Base-by-base conservation (phyloP, 208 protist genomes). In the Lotmaria passim region DNA sequence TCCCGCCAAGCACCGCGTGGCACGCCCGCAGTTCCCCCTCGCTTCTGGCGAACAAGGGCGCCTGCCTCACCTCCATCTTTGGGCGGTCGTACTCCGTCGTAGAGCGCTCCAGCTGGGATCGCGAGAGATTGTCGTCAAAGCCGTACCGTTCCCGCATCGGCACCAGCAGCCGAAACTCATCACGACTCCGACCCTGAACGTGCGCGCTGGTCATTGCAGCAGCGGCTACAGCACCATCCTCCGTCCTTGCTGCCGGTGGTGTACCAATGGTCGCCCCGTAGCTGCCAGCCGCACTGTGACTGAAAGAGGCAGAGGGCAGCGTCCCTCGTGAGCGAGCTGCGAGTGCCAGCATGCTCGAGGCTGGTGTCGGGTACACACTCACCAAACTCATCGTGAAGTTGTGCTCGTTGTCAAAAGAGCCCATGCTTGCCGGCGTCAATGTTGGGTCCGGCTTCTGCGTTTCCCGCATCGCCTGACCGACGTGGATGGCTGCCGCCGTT, bases 331-430 rank as follows among this genome's bases (percentile, higher is more conserved):
- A 33, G 6, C 6, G 34, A 4, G 23, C 34, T 5, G 19, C 53
- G 19, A 46, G 44, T 17, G 53, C 53, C n/a, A 34, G 53, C 53
- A 59, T 59, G 34, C 53, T 59, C n/a, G 53, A 44, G 3, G 53
- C 53, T 3, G 53, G 53, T 5, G 53, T 59, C 19, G 53, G 53
- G 33, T 39, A 39, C 21, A 17, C 34, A n/a, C 53, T 59, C 7
- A 59, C 53, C 11, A 59, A 39, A n/a, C 53, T 59, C 53, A 59
- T 59, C 53, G 53, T 4, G 6, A 59, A 31, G 53, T 59, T 59
- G 53, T 59, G 53, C 53, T 59, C 53, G n/a, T 59, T 59, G 21
- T 59, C 53, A 28, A 59, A 59, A n/a, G 53, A 59, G n/a, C 53
- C 53, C 53, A 59, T 59, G 7, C 28, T 39, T 5, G 53, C 7